Evolutionary conservation across 129 eudicot species (phyloP).

Genomic region (Tagetes erecta): DNA sequence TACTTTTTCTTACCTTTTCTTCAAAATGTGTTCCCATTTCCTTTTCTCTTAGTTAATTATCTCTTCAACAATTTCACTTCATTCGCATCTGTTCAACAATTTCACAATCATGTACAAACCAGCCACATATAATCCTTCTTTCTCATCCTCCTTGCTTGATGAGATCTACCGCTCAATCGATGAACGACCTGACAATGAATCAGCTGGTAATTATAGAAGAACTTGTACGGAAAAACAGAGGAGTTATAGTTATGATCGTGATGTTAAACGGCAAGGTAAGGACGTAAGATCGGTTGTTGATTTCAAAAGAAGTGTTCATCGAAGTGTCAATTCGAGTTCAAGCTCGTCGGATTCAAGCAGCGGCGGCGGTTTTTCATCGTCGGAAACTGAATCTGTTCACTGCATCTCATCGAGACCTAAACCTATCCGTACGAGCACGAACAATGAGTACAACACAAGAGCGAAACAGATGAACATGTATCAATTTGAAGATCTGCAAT

Average conservation of each 20-base stretch:
- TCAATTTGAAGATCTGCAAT: constrained; percentile 24
- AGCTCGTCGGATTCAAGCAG: constrained; percentile 79
- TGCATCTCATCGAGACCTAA: constrained; percentile 43
- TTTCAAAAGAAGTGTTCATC: constrained; percentile 21
- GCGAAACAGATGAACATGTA: constrained; percentile 20
- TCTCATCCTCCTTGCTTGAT: constrained; percentile 83
- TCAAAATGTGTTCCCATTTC: constrained; percentile 30
- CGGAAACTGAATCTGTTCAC: constrained; percentile 58
- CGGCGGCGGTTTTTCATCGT: constrained; percentile 58
- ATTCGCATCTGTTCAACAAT: constrained; percentile 7
- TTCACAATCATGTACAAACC: constrained; percentile 29
- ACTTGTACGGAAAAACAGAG: constrained; percentile 32
- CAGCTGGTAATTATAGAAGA: constrained; percentile 18
- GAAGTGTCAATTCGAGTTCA: constrained; percentile 44
- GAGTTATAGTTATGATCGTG: constrained; percentile 2
- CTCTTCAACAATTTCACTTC: neutral
- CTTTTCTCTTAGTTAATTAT: neutral
- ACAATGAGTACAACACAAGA: constrained; percentile 20
- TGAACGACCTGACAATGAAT: constrained; percentile 33
- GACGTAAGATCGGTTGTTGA: constrained; percentile 39
- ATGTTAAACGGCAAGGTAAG: constrained; percentile 20
- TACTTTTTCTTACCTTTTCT: constrained; percentile 3
- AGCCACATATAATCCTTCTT: constrained; percentile 49
- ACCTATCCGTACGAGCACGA: constrained; percentile 52
- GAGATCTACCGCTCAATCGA: constrained; percentile 83